These are phyloP conservation scores for Gynostemma pentaphyllum DNA, from an alignment of 306 rosid species.

Conservation along the genomic window DNA sequence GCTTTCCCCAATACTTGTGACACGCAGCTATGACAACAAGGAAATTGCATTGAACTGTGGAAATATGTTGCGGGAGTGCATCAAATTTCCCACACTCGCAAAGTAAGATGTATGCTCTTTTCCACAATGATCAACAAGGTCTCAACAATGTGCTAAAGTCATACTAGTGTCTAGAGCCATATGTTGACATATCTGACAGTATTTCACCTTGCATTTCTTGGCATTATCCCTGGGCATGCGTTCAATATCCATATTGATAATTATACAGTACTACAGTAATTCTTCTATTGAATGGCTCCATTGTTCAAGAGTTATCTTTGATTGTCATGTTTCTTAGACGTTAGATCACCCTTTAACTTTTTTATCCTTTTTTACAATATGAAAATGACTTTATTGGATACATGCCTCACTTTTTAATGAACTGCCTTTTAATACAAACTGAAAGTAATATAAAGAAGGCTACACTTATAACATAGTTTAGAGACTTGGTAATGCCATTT, in stretches of 20 bases:
- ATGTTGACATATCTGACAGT: not conserved
- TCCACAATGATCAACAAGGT: conserved; percentile 2
- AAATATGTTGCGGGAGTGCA: conserved; percentile 89
- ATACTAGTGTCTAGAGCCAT: not conserved
- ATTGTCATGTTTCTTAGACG: not conserved
- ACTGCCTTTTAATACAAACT: not conserved
- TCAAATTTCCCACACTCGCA: conserved; percentile 70
- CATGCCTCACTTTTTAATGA: not conserved
- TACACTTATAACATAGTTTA: not conserved
- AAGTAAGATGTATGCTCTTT: conserved; percentile 40
- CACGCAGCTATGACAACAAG: conserved; percentile 85
- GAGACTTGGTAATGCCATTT: not conserved
- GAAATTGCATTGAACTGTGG: conserved; percentile 90
- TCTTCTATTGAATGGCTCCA: not conserved
- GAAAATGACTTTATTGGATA: not conserved
- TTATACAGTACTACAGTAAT: not conserved
- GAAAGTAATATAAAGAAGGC: not conserved
- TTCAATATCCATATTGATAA: not conserved
- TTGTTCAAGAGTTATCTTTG: not conserved
- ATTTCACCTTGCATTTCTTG: not conserved
- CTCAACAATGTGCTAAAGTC: conserved; percentile 10
- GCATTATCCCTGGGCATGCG: not conserved
- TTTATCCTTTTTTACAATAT: not conserved
- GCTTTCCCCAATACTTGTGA: not conserved
- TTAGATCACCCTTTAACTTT: not conserved